A percentile compares a stretch with the other conserved stretches of the same genome.
Conservation (phyloP, 805 yeast species). For the Wickerhamomyces alni region DNA sequence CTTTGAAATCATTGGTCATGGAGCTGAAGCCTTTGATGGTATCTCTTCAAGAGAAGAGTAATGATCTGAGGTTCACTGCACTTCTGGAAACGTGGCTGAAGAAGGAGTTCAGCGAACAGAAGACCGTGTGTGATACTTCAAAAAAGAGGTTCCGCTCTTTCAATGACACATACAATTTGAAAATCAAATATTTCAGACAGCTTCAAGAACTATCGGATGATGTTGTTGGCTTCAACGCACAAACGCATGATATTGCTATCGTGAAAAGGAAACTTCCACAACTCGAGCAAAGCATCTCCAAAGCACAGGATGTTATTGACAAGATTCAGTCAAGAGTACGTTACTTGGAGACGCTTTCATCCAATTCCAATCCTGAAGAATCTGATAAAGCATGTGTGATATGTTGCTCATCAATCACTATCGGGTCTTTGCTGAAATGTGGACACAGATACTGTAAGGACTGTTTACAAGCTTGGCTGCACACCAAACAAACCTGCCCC, state of each 20-base stretch:
- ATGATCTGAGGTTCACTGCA: constrained; percentile 6
- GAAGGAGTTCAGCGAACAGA: constrained; percentile 26
- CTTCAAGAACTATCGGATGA: constrained; percentile 84
- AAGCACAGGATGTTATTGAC: constrained; percentile 13
- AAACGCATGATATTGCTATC: constrained; percentile 16
- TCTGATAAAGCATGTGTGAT: constrained; percentile 57
- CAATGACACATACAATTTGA: constrained; percentile 68
- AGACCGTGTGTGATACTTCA: constrained; percentile 20
- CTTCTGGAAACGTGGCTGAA: constrained; percentile 17
- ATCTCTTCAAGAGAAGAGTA: too few species aligned
- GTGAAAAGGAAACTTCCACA: neutral
- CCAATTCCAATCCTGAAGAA: constrained; percentile 22
- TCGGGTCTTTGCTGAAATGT: constrained; percentile 82
- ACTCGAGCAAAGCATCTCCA: constrained; percentile 5
- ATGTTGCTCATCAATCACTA: constrained; percentile 62
- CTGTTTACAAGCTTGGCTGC: constrained; percentile 74
- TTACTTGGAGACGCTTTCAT: constrained; percentile 41
- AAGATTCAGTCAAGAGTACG: constrained; percentile 34
- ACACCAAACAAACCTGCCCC: constrained; percentile 59
- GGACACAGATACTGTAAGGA: constrained; percentile 88
- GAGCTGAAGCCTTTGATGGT: constrained; percentile 8
- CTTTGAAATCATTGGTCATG: constrained; percentile 7
- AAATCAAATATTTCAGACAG: constrained; percentile 76
- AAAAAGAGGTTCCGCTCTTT: constrained; percentile 43
- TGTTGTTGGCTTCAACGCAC: constrained; percentile 46